Base-by-base conservation (phyloP, 371 early-diverging fungal species). In the Umbelopsis sp. region DNA sequence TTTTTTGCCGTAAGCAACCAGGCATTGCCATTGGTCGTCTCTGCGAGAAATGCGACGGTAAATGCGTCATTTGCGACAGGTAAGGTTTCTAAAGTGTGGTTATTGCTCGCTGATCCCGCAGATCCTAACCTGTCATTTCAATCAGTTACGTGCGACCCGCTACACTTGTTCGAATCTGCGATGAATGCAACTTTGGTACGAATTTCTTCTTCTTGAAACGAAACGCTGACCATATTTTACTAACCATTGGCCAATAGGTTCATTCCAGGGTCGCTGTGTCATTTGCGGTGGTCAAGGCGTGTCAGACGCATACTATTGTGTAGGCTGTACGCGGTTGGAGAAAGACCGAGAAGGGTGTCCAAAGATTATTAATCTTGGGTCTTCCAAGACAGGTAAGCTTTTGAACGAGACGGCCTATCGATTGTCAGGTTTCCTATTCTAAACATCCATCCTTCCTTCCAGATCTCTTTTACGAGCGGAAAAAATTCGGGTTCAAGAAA, bases 261-360 rank as follows among this genome's bases (percentile, higher is more conserved):
- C 92, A 46, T 91, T 88, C 70, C 93, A 94, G 76, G 97, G 97
- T 22, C 90, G 92, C 8, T 98, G 99, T 79, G 92, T 97, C 10
- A 80, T 97, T 68, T 98, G 99, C 75, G 96, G 95, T 63, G 92
- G 93, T 4, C 87, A 88, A 29, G 97, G 99, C 44, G 89, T 96
- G 22, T 91, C 94, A n/a, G 97, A 97, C 76, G 97, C 98, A 0
- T 97, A 94, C 80, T 98, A 98, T 72, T 98, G 98, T 78, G 93
- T 90, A 46, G 93, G 92, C 66, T 98, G 97, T 76, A 93, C 93
- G 22, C 80, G 91, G 57, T 86, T 91, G 70, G 98, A 98, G 74
- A 97, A 96, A 77, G 98, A 98, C 79, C 86, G 98, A 37, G 98
- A 98, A 78, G 98, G 98, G 1, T 98, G 98, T 74, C 98, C 98